Evolutionary conservation across 2,329 filamentous ascomycete species (phyloP), one percentile per base, ranked within the genome.

Genomic region (Alternaria triticina): DNA sequence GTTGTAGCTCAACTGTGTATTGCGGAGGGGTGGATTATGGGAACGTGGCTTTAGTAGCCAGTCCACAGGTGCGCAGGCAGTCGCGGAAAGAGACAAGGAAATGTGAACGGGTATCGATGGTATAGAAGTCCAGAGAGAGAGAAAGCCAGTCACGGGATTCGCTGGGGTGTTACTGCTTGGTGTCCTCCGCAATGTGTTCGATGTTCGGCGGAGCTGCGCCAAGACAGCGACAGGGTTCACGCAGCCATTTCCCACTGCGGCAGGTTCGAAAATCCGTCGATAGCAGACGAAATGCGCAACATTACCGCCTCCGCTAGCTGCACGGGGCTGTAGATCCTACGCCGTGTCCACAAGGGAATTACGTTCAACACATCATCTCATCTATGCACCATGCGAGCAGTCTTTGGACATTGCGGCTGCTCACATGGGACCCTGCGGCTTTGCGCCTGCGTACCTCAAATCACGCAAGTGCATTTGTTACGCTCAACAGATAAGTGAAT

Each of bases 41-140:
- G 74, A 78, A 80, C 78, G 78, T 79, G 78, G 77, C 78, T 79
- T 74, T 63, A 76, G 65, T 66, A 77, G 77, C 77, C 77, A 75
- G 77, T 76, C 75, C 62, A 59, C 63, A 60, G 45, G 61, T 66
- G 69, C 69, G 70, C 62, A 66, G 61, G 58, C 62, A 64, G 54
- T 45, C 51, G 59, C 40, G 54, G 45, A 55, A 36, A 54, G 25
- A 15, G n/a, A 15, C 43, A 30, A n/a, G 44, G 58, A 25, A 28
- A 51, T n/a, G 45, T 51, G 44, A 27, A 40, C 28, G 22, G 61
- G 43, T 33, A 46, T 23, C 22, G 49, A 20, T 49, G 28, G 50
- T 11, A 45, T 28, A 7, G 33, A 25, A 20, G 28, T 12, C 12
- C 6, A 27, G 12, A 47, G 47, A 22, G 45, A 46, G 54, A 28